Conservation (phyloP, 2,329 filamentous ascomycete genomes). For the Aspergillus floridensis region DNA sequence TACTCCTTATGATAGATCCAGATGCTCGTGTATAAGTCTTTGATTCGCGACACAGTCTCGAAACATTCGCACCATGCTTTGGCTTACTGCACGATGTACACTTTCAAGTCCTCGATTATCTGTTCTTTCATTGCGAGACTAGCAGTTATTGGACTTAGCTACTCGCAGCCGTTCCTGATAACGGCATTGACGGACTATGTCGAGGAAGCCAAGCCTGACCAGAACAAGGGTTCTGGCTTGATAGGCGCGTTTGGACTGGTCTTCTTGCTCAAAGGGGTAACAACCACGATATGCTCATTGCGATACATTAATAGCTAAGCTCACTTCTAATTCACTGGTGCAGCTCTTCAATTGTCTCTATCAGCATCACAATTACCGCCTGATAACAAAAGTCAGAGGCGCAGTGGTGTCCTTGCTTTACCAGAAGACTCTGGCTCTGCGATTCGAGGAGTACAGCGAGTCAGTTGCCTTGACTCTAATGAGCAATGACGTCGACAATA, state of each 20-base stretch:
- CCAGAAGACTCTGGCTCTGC: slow-evolving; percentile 43
- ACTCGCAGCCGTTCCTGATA: slow-evolving; percentile 4
- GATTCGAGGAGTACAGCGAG: slow-evolving; percentile 32
- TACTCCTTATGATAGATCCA: neutral
- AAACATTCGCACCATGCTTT: neutral
- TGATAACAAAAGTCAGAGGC: slow-evolving; percentile 40
- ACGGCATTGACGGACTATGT: neutral
- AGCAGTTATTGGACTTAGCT: neutral
- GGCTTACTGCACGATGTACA: neutral
- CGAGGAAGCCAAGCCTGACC: neutral
- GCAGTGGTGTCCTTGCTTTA: slow-evolving; percentile 48
- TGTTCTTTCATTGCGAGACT: neutral
- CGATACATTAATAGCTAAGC: neutral
- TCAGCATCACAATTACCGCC: slow-evolving; percentile 16
- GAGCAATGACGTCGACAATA: slow-evolving; percentile 46
- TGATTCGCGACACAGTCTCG: neutral
- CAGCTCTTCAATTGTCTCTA: neutral
- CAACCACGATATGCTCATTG: neutral
- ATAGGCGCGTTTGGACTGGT: slow-evolving; percentile 1
- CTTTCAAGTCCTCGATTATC: neutral
- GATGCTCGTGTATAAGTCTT: no score
- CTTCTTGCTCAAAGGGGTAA: neutral
- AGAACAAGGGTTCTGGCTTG: neutral
- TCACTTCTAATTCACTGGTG: no score
- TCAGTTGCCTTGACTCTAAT: slow-evolving; percentile 47